Percentiles rank a stretch among this genome's conserved stretches.
Evolutionary conservation across 768 basidiomycete genomes (phyloP).

Genomic region (Leccinum imitatum): DNA sequence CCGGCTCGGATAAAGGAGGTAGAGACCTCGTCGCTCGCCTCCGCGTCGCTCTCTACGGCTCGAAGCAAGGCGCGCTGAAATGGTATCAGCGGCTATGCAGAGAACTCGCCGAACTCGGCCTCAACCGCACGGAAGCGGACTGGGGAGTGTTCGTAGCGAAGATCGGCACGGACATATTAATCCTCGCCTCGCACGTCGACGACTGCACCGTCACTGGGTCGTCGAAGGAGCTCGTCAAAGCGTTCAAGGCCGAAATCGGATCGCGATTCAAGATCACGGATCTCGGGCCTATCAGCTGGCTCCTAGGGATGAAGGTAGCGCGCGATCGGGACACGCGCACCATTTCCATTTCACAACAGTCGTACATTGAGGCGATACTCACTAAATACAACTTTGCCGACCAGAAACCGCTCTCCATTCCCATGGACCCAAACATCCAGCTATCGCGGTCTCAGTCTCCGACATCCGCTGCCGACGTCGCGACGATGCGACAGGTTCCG

Average conservation of each 20-base stretch:
- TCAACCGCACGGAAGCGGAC: too few species aligned
- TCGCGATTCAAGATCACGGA: background rate
- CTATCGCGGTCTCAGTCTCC: slow-evolving; percentile 25
- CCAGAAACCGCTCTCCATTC: slow-evolving; percentile 26
- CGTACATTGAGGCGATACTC: slow-evolving; percentile 35
- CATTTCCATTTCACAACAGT: background rate
- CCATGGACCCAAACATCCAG: slow-evolving; percentile 31
- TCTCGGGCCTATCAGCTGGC: slow-evolving; percentile 6
- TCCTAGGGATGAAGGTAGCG: slow-evolving; percentile 7
- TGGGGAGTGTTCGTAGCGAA: too few species aligned
- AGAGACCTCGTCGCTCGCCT: too few species aligned
- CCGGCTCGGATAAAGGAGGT: too few species aligned
- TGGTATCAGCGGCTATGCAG: too few species aligned
- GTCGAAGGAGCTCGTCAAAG: background rate
- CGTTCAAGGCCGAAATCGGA: background rate
- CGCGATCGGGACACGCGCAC: background rate
- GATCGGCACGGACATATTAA: too few species aligned
- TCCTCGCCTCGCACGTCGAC: slow-evolving; percentile 5
- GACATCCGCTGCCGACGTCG: slow-evolving; percentile 15
- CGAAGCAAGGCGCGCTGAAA: too few species aligned
- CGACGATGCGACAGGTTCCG: slow-evolving; percentile 25
- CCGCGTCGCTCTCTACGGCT: too few species aligned
- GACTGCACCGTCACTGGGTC: slow-evolving; percentile 17
- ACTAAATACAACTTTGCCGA: slow-evolving; percentile 28
- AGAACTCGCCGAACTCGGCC: too few species aligned